phyloP scores from a whole-genome alignment of 805 yeast genomes.

The Lipomyces mesembrius region DNA sequence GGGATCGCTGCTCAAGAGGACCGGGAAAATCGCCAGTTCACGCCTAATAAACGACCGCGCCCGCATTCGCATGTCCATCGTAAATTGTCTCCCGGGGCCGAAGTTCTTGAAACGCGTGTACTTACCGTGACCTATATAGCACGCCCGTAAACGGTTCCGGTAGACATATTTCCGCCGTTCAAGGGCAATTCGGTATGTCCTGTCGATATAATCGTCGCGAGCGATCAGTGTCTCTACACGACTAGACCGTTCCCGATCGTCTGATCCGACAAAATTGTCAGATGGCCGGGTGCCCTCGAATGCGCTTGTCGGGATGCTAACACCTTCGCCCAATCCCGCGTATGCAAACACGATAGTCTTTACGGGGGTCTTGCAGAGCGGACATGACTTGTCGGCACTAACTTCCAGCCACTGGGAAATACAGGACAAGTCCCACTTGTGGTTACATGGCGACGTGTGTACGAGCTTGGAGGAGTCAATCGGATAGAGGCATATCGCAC shows the following conservation, averaged over 20 bases:
- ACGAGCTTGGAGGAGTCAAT: constrained; percentile 14
- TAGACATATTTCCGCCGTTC: constrained; percentile 29
- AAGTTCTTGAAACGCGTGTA: constrained; percentile 18
- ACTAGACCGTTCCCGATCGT: background rate
- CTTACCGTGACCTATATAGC: constrained; percentile 29
- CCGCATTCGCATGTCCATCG: constrained; percentile 12
- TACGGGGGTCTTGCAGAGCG: constrained; percentile 29
- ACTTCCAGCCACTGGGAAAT: constrained; percentile 31
- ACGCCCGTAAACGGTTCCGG: constrained; percentile 26
- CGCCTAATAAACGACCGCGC: constrained; percentile 31
- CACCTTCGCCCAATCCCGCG: background rate
- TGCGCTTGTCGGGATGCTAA: background rate
- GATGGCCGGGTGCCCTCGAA: background rate
- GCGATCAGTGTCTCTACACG: background rate
- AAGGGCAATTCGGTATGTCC: constrained; percentile 9
- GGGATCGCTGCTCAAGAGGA: constrained; percentile 13
- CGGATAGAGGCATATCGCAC: constrained; percentile 29
- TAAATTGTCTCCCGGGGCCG: constrained; percentile 2
- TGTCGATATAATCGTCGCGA: constrained; percentile 10
- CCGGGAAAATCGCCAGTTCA: constrained; percentile 30
- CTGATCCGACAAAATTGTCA: background rate
- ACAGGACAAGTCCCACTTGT: constrained; percentile 27
- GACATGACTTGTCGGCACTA: constrained; percentile 24
- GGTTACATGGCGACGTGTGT: constrained; percentile 27
- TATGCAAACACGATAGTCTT: constrained; percentile 11